Base-by-base conservation (phyloP, 192 early-diverging fungal species). In the Jimgerdemannia flammicorona region DNA sequence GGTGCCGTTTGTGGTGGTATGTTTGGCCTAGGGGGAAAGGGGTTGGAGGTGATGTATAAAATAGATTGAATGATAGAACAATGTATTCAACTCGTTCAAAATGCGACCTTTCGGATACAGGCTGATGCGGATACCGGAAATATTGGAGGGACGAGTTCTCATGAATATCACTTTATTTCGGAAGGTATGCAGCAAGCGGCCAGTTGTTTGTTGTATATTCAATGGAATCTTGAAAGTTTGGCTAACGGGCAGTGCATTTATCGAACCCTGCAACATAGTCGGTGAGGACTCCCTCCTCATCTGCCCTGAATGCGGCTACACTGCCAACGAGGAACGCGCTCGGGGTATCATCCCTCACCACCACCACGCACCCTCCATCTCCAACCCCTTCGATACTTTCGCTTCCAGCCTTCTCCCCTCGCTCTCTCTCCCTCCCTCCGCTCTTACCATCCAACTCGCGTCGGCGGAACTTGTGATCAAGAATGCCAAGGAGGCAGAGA, bases 51-150 rank as follows among this genome's bases (percentile, higher is more conserved):
- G 4, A 76, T 0, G 54, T 29, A 11, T 64, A 9, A 4, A 3
- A 65, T 19, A 4, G 75, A 41, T 59, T 59, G 49, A 59, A 0
- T 59, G 49, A 59, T 18, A 40, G 4, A 54, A 44, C 8, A 18
- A 73, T 70, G 29, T 29, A 29, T 29, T 29, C 29, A 29, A 29
- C 29, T 29, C 29, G 29, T 29, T 29, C 29, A 29, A 29, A 29
- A 44, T 18, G 65, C 29, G 43, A 44, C 14, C 29, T 70, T 9
- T 3, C 14, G 43, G 39, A 54, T 68, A 65, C 41, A 90, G 87
- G 95, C 95, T 3, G 92, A 95, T 42, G 96, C 96, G 4, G 96
- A 98, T 78, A 92, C 93, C 63, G 96, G 96, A 40, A 95, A 92
- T 70, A 98, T 98, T 80, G 95, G 96, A 72, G 96, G 96, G 6